Base-by-base conservation (phyloP, 164 flowering plant genomes). In the Stephania japonica region DNA sequence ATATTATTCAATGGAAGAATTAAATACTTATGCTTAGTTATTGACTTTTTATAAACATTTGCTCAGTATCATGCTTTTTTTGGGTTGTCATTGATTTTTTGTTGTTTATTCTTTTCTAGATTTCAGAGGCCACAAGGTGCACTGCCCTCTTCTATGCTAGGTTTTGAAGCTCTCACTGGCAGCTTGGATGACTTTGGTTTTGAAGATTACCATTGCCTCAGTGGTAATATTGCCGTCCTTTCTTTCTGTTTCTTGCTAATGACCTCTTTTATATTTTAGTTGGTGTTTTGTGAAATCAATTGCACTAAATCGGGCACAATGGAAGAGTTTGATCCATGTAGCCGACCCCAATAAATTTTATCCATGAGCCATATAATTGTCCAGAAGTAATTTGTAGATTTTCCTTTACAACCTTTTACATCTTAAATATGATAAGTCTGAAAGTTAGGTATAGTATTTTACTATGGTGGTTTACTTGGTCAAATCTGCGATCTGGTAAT, bases 61-160 rank as follows among this genome's bases (percentile, higher is more conserved):
- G 38, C 38, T 2, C 4, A 32, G 1, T 32, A 32, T 32, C 50
- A 44, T 44, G 6, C 63, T 41, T 68, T 6, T n/a, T 62, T 18
- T 67, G 63, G 49, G 68, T 42, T 25, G 32, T 24, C 42, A 6
- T 47, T 50, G 8, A 23, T 23, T 73, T 38, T 56, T 68, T 7
- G 1, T 47, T 10, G 14, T 43, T 50, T 10, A 43, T 65, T 24
- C 7, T 65, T 64, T 73, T 68, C 72, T 74, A 96, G 98, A 77
- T 93, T 90, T 78, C 97, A 91, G 84, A 91, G 98, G 84, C 97
- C 95, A 70, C 84, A 88, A 13, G 98, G 98, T 47, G 86, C 88
- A 64, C 83, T 95, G 77, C 83, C 93, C 65, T 95, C 99, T 50
- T 91, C 98, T 41, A 88, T 89, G 91, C 84, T 95, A 5, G 99